A percentile compares a stretch with the other conserved stretches of the same genome.
Conservation (phyloP, 1,284 basidiomycete genomes). For the Cutaneotrichosporon mucoides region DNA sequence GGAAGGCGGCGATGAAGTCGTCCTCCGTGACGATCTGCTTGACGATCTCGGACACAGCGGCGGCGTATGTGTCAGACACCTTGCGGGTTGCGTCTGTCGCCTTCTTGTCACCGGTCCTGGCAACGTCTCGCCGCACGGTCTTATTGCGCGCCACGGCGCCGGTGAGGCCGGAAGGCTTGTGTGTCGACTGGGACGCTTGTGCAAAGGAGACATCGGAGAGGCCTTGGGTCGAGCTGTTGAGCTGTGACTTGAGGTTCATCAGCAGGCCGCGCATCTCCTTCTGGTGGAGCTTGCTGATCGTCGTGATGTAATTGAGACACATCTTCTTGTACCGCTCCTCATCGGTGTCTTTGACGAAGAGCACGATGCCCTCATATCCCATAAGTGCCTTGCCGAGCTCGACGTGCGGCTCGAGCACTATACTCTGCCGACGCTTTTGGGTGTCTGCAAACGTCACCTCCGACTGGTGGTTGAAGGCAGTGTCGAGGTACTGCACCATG, state of each 20-base stretch:
- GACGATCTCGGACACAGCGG: conserved; percentile 71
- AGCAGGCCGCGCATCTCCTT: conserved; percentile 74
- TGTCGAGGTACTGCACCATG: conserved; percentile 78
- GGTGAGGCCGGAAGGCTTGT: conserved; percentile 6
- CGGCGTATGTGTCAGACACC: conserved; percentile 58
- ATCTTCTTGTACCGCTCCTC: conserved; percentile 75
- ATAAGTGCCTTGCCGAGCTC: conserved; percentile 77
- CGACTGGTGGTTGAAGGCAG: conserved; percentile 78
- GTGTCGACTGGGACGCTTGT: not conserved
- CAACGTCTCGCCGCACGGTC: conserved; percentile 52
- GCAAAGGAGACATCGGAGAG: conserved; percentile 24
- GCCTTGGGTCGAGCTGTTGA: conserved; percentile 57
- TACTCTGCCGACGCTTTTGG: conserved; percentile 25
- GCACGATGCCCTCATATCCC: conserved; percentile 80
- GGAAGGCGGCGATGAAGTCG: conserved; percentile 83
- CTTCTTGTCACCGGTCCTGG: conserved; percentile 2
- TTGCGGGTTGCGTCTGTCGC: conserved; percentile 12
- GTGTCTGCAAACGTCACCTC: conserved; percentile 44
- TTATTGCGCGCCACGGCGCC: conserved; percentile 63
- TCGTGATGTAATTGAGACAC: conserved; percentile 82
- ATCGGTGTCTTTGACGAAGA: conserved; percentile 95
- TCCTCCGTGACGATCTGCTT: conserved; percentile 76
- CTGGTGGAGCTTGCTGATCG: conserved; percentile 71
- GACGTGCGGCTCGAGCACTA: conserved; percentile 59
- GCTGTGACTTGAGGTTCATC: conserved; percentile 55